Percentiles rank a stretch among this genome's conserved stretches.
Evolutionary conservation across 495 filamentous ascomycete species (phyloP).

Genomic region (Neurospora hispaniola): DNA sequence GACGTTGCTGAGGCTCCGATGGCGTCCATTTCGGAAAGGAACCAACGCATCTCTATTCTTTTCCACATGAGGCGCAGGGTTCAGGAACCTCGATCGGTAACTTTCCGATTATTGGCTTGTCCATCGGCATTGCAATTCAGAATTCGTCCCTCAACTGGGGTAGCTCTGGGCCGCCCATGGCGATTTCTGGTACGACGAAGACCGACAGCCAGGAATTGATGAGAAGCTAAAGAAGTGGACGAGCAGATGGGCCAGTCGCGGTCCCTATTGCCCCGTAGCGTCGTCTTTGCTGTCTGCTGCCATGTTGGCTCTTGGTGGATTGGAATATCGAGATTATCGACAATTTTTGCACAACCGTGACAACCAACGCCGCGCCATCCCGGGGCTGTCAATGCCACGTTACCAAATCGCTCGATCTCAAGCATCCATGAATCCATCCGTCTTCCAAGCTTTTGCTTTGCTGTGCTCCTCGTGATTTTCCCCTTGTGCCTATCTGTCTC

Average conservation of each 20-base stretch:
- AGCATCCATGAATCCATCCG: background rate
- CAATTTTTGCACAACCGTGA: background rate
- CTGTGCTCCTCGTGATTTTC: background rate
- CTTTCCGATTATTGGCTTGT: conserved; percentile 17
- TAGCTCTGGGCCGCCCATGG: background rate
- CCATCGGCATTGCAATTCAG: conserved; percentile 5
- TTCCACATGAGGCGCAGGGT: conserved; percentile 2
- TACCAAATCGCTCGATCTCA: background rate
- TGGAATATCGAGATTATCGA: background rate
- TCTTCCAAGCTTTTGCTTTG: background rate
- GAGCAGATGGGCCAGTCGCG: background rate
- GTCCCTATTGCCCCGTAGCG: background rate
- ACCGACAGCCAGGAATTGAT: background rate
- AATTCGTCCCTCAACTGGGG: conserved; percentile 2
- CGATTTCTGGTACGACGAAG: background rate
- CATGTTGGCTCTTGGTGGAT: background rate
- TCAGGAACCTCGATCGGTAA: conserved; percentile 13
- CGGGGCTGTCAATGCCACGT: background rate
- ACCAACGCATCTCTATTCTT: background rate
- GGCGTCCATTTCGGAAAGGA: background rate
- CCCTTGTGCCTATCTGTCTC: background rate
- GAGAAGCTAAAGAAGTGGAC: background rate
- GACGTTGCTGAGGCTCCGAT: background rate
- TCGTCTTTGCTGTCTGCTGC: background rate
- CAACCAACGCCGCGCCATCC: background rate